phyloP scores from a whole-genome alignment of 495 filamentous ascomycete species.

The Xylaria sp. region DNA sequence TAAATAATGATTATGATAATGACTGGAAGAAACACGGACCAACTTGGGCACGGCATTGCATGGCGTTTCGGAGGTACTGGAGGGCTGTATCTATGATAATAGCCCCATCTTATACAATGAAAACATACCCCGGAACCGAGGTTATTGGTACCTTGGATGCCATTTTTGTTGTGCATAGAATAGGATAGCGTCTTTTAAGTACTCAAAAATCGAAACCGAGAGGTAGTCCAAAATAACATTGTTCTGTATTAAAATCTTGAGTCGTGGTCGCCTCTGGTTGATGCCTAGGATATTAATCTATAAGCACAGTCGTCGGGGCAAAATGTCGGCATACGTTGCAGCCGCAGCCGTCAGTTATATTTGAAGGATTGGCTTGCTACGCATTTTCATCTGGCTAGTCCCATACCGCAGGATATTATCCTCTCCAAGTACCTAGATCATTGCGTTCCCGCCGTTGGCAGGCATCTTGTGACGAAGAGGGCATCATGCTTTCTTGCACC shows the following conservation, averaged over 20 bases:
- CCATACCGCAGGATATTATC: no score
- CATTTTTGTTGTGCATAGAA: slow-evolving; percentile 1
- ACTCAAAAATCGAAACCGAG: neutral
- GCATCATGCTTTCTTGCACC: no score
- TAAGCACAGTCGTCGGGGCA: no score
- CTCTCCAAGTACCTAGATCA: no score
- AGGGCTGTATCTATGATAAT: neutral
- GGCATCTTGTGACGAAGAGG: no score
- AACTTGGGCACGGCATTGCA: slow-evolving; percentile 25
- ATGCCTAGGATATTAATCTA: neutral
- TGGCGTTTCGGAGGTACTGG: slow-evolving; percentile 19
- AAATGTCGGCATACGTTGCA: neutral
- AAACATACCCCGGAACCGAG: slow-evolving; percentile 2
- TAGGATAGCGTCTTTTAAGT: neutral
- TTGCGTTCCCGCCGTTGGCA: no score
- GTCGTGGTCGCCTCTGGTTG: neutral
- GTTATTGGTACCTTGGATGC: neutral
- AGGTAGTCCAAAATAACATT: neutral
- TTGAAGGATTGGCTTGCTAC: no score
- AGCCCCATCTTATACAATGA: neutral
- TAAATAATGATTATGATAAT: slow-evolving; percentile 54
- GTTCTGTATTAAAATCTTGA: neutral
- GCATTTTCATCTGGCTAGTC: no score
- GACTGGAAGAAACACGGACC: slow-evolving; percentile 15
- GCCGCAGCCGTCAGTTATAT: no score